Conservation (phyloP, 2,329 filamentous ascomycete species). For the Epichloe gansuensis region DNA sequence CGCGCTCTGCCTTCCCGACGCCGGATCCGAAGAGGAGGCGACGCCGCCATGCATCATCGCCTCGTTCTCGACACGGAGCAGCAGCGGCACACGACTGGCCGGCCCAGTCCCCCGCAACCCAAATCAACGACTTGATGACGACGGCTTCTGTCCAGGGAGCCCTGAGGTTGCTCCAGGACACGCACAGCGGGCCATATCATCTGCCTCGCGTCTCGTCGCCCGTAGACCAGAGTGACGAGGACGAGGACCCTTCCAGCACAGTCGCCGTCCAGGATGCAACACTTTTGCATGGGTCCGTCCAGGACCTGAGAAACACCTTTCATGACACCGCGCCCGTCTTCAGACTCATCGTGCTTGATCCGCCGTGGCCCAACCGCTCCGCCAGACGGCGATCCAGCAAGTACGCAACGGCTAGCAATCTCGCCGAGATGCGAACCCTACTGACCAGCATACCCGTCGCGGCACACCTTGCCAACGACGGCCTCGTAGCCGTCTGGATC, state of each 20-base stretch:
- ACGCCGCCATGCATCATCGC: neutral
- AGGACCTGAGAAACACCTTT: slow-evolving; percentile 28
- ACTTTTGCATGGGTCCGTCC: slow-evolving; percentile 38
- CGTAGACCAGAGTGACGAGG: neutral
- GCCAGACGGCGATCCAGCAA: slow-evolving; percentile 44
- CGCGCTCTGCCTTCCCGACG: slow-evolving; percentile 33
- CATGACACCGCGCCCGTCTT: slow-evolving; percentile 38
- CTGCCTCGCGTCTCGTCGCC: slow-evolving; percentile 25
- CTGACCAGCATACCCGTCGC: slow-evolving; percentile 44
- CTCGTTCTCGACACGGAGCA: neutral
- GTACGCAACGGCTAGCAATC: slow-evolving; percentile 34
- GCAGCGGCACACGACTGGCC: slow-evolving; percentile 16
- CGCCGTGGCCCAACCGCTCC: slow-evolving; percentile 72
- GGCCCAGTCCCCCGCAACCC: slow-evolving; percentile 29
- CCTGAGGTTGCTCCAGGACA: slow-evolving; percentile 22
- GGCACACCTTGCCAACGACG: slow-evolving; percentile 36
- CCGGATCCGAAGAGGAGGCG: slow-evolving; percentile 29
- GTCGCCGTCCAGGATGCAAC: slow-evolving; percentile 24
- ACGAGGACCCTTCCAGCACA: neutral
- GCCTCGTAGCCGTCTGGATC: slow-evolving; percentile 60
- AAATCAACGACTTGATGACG: slow-evolving; percentile 42
- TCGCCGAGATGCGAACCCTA: slow-evolving; percentile 34
- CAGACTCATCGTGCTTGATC: slow-evolving; percentile 58
- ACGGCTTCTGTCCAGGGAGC: slow-evolving; percentile 32
- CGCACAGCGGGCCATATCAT: slow-evolving; percentile 32